Base-by-base conservation (phyloP, 1,284 basidiomycete species). In the Boletus austroedulis region DNA sequence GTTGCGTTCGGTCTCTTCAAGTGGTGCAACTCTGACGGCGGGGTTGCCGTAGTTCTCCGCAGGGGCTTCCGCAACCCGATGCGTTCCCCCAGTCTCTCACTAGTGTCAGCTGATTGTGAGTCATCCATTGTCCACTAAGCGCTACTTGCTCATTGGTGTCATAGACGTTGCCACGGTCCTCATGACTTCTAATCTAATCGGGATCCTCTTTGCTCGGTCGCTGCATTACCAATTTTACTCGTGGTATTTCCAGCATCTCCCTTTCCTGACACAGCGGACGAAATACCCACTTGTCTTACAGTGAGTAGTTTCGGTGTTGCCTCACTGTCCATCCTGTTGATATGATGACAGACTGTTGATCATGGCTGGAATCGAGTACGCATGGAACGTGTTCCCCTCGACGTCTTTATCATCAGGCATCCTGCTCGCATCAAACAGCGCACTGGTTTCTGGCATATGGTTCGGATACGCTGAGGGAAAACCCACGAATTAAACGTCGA, bases 191-290 rank as follows among this genome's bases (percentile, higher is more conserved):
- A 99, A 98, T 70, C 74, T 99, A 51, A 88, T 98, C 60, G 96
- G 96, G 24, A 89, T 99, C 34, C 65, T 92, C 5, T 98, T 92
- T 72, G 92, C 97, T 17, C 85, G 97, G n/a, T 97, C 95, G 17
- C 76, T 99, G 55, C 96, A 99, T 73, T 99, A 98, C 73, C 96
- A 99, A 67, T 99, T 99, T 75, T 98, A 98, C 73, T 89, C 91
- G 6, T 99, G 96, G 97, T 98, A 98, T 73, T 94, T 91, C 14
- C 90, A 94, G 62, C 93, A 96, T 65, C 73, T 97, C n/a, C 94
- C 95, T 0, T 86, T 96, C 66, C 76, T 99, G 28, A 77, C 85
- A 7, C 95, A 87, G 84, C 83, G 84, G 65, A 89, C 90, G 5
- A 79, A 74, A 55, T 90, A 84, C 69, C 87, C 86, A 24, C 47